Conservation (phyloP, 768 basidiomycete genomes). For the Tephrocybe sp. region DNA sequence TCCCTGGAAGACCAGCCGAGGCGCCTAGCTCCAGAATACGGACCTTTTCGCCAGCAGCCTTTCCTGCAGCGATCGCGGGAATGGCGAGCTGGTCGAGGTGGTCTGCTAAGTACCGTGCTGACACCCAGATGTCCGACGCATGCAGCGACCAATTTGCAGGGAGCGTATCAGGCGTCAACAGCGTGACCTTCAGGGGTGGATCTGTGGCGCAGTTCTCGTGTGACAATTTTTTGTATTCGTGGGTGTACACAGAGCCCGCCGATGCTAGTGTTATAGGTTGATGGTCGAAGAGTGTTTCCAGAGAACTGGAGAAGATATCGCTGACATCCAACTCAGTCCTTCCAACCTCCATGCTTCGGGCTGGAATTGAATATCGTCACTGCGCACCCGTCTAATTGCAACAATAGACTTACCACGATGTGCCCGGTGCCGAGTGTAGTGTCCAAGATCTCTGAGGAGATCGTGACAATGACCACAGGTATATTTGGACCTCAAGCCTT, state of each 20-base stretch:
- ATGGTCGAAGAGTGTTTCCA: slow-evolving; percentile 62
- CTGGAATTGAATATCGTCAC: neutral
- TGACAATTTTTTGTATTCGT: slow-evolving; percentile 27
- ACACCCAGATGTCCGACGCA: slow-evolving; percentile 75
- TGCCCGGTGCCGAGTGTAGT: slow-evolving; percentile 2
- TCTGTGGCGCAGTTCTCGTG: slow-evolving; percentile 15
- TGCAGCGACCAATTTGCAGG: slow-evolving; percentile 75
- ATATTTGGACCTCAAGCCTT: slow-evolving; percentile 14
- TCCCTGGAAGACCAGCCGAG: slow-evolving; percentile 72
- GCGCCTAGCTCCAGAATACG: slow-evolving; percentile 74
- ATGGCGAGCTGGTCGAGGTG: slow-evolving; percentile 41
- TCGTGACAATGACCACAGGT: neutral
- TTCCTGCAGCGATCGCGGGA: slow-evolving; percentile 1
- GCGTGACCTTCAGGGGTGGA: slow-evolving; percentile 31
- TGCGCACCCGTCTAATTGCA: neutral
- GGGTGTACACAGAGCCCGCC: slow-evolving; percentile 52
- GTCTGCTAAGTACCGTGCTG: slow-evolving; percentile 68
- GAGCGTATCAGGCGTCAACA: slow-evolving; percentile 64
- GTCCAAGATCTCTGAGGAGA: neutral
- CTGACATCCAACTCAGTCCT: slow-evolving; percentile 42
- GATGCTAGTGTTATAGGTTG: slow-evolving; percentile 61
- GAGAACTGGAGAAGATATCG: slow-evolving; percentile 67
- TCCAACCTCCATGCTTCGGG: slow-evolving; percentile 12
- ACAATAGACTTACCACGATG: slow-evolving; percentile 6
- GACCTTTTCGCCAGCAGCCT: slow-evolving; percentile 8